Conservation (phyloP, 164 flowering plant genomes). For the Chloranthus sessilifolius region DNA sequence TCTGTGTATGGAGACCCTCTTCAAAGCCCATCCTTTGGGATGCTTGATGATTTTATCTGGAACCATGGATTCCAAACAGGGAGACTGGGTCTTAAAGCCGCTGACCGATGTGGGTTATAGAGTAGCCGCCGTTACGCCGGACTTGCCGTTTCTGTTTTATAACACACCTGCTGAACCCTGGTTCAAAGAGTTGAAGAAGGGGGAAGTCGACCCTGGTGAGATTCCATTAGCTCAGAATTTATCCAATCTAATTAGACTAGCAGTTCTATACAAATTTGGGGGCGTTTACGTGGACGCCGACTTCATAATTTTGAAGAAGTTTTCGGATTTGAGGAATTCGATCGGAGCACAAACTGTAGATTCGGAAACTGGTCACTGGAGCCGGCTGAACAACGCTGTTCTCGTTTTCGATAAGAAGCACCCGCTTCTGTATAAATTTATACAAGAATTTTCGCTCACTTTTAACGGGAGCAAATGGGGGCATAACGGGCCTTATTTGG, state of each 20-base stretch:
- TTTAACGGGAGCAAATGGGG: slow-evolving; percentile 91
- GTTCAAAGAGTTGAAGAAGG: slow-evolving; percentile 44
- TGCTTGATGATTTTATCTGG: slow-evolving; percentile 67
- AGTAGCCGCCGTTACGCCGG: slow-evolving; percentile 52
- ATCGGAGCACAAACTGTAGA: slow-evolving; percentile 44
- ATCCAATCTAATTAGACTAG: slow-evolving; percentile 45
- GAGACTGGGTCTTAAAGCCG: slow-evolving; percentile 43
- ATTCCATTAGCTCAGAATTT: slow-evolving; percentile 43
- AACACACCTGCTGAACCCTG: slow-evolving; percentile 68
- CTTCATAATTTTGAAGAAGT: slow-evolving; percentile 32
- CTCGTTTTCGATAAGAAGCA: slow-evolving; percentile 69
- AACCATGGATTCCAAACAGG: slow-evolving; percentile 49
- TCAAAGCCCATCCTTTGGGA: slow-evolving; percentile 60
- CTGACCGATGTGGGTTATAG: slow-evolving; percentile 32
- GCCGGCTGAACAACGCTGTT: slow-evolving; percentile 75
- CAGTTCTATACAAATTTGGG: slow-evolving; percentile 45
- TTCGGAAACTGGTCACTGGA: slow-evolving; percentile 37
- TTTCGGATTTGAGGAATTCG: slow-evolving; percentile 32
- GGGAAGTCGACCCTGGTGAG: slow-evolving; percentile 37
- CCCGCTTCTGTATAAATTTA: slow-evolving; percentile 57
- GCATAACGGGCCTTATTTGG: slow-evolving; percentile 82
- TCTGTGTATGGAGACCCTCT: slow-evolving; percentile 52
- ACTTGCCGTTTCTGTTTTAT: slow-evolving; percentile 43
- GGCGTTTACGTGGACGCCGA: slow-evolving; percentile 51
- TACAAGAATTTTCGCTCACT: slow-evolving; percentile 57